These are phyloP conservation scores for Citrus unshiu DNA, from an alignment of 345 rosid genomes.

Conservation along the genomic window DNA sequence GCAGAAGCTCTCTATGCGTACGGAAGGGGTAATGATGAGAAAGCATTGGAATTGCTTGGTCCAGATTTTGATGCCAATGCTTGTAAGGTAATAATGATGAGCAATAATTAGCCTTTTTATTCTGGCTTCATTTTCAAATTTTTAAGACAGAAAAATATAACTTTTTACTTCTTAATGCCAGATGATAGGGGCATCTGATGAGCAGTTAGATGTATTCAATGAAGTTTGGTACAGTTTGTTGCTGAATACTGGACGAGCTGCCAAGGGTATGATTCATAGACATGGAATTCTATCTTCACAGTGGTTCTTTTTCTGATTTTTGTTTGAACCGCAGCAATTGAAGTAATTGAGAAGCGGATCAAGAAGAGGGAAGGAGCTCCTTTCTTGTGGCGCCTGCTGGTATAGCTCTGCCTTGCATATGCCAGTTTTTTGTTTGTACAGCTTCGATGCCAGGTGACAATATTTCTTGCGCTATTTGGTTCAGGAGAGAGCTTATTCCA, in stretches of 20 bases:
- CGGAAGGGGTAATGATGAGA: slow-evolving; percentile 48
- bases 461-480: not conserved
- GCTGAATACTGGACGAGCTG: slow-evolving; percentile 55
- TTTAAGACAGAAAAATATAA: not conserved
- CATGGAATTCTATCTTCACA: not conserved
- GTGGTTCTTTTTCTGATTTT: slow-evolving; percentile 3
- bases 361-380: slow-evolving; percentile 67
- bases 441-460: not conserved
- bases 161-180: slow-evolving; percentile 15
- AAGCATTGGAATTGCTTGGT: slow-evolving; percentile 57
- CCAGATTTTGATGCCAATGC: slow-evolving; percentile 58
- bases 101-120: not conserved
- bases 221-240: slow-evolving; percentile 76
- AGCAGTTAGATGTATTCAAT: slow-evolving; percentile 85
- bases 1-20: slow-evolving; percentile 70
- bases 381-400: slow-evolving; percentile 84
- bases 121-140: not conserved
- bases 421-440: not conserved
- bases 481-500: slow-evolving; percentile 66
- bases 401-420: slow-evolving; percentile 23
- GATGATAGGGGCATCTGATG: slow-evolving; percentile 87
- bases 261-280: slow-evolving; percentile 41
- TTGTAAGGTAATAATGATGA: slow-evolving; percentile 53
- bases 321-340: slow-evolving; percentile 38
- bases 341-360: slow-evolving; percentile 52